These are phyloP conservation scores for Talaromyces sp. DNA, from an alignment of 2,329 filamentous ascomycete genomes.

Conservation along the genomic window DNA sequence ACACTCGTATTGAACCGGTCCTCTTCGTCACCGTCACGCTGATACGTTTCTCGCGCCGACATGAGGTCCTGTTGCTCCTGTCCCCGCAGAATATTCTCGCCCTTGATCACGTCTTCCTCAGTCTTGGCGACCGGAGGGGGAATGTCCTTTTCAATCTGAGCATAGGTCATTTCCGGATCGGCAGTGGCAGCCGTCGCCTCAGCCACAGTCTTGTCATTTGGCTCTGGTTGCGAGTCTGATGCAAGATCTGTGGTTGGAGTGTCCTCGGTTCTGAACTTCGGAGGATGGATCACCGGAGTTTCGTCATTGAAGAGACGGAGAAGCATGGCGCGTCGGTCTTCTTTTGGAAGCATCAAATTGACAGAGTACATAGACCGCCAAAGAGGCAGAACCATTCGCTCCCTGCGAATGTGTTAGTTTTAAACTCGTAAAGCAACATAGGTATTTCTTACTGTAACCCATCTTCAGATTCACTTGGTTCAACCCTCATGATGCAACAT, in stretches of 20 bases:
- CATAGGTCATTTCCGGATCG: constrained; percentile 5
- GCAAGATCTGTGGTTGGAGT: background rate
- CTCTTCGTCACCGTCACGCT: constrained; percentile 39
- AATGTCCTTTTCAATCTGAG: background rate
- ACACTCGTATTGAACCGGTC: constrained; percentile 44
- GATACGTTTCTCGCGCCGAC: constrained; percentile 38
- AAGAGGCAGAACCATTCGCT: constrained; percentile 81
- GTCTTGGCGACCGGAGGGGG: constrained; percentile 16
- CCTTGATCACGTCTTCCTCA: constrained; percentile 32
- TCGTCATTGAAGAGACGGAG: constrained; percentile 86
- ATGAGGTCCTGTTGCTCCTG: constrained; percentile 37
- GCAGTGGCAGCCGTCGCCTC: background rate
- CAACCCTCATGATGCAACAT: constrained; percentile 82
- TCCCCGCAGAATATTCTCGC: constrained; percentile 33
- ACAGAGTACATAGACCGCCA: constrained; percentile 91
- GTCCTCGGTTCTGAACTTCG: background rate
- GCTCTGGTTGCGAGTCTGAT: background rate
- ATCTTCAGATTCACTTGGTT: constrained; percentile 61
- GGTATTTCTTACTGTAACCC: constrained; percentile 45
- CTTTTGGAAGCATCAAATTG: constrained; percentile 97
- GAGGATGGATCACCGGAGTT: constrained; percentile 66
- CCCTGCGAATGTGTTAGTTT: constrained; percentile 37
- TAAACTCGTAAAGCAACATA: background rate
- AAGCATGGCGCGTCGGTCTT: constrained; percentile 88
- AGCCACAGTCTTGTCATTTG: background rate